phyloP scores from a whole-genome alignment of 202 grass and related monocot species.

The Zoysia matrella region DNA sequence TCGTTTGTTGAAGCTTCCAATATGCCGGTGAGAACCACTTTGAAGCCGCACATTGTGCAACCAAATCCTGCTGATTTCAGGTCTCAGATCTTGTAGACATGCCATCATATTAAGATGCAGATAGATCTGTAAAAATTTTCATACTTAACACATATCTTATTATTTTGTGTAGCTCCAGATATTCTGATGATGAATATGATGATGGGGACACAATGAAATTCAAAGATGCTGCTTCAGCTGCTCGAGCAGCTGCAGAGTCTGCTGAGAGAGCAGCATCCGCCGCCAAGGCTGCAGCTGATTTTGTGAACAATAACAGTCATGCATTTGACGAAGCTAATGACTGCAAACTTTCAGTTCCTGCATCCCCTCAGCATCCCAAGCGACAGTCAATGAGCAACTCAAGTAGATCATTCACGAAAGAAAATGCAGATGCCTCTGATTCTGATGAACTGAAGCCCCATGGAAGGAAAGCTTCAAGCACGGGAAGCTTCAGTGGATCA shows the following conservation, averaged over 20 bases:
- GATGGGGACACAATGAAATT: constrained; percentile 55
- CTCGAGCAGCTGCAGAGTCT: constrained; percentile 77
- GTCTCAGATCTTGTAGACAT: constrained; percentile 41
- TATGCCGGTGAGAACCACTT: constrained; percentile 60
- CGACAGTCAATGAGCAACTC: constrained; percentile 62
- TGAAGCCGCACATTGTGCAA: constrained; percentile 34
- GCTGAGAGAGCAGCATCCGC: constrained; percentile 75
- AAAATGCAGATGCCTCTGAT: constrained; percentile 36
- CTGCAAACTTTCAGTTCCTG: constrained; percentile 6
- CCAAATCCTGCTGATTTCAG: constrained; percentile 51
- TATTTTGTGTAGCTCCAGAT: constrained; percentile 32
- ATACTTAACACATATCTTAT: constrained; percentile 14
- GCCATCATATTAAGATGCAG: not conserved
- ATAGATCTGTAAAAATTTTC: not conserved
- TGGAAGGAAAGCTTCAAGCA: constrained; percentile 39
- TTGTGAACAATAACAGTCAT: constrained; percentile 58
- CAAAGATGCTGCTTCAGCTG: constrained; percentile 79
- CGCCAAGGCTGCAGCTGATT: constrained; percentile 74
- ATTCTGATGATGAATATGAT: constrained; percentile 47
- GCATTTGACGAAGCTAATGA: constrained; percentile 31
- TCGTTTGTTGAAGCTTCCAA: constrained; percentile 67
- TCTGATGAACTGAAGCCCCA: constrained; percentile 25
- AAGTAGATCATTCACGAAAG: constrained; percentile 49
- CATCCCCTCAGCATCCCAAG: constrained; percentile 44
- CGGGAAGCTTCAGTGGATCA: constrained; percentile 52